Percentiles rank a stretch among this genome's conserved stretches.
Evolutionary conservation across 495 filamentous ascomycete genomes (phyloP).

Genomic region (Patellaria atrata): DNA sequence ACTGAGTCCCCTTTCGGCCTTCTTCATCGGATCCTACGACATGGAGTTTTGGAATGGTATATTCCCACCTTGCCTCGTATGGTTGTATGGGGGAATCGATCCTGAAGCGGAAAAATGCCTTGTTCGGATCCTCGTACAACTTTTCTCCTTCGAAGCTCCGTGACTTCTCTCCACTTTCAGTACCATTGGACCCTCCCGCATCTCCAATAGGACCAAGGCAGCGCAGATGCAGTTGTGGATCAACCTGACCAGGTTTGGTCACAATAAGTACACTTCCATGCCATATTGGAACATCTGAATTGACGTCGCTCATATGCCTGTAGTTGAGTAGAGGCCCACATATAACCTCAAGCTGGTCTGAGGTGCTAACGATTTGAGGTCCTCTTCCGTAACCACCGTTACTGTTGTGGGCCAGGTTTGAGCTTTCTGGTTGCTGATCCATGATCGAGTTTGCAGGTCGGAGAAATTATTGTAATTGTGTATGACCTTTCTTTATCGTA

Average conservation of each 20-base stretch:
- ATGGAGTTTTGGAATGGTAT: slow-evolving; percentile 36
- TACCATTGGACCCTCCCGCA: slow-evolving; percentile 1
- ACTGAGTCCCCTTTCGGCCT: slow-evolving; percentile 9
- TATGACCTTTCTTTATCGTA: too few relatives aligned
- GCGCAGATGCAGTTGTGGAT: slow-evolving; percentile 37
- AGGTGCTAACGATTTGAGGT: slow-evolving; percentile 19
- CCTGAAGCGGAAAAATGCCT: slow-evolving; percentile 72
- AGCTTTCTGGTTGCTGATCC: neutral
- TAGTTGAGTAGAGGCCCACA: slow-evolving; percentile 79
- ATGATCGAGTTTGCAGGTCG: neutral
- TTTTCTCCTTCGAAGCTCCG: slow-evolving; percentile 37
- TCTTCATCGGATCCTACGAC: slow-evolving; percentile 27
- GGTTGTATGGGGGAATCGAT: slow-evolving; percentile 43
- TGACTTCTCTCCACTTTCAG: slow-evolving; percentile 9
- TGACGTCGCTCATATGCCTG: slow-evolving; percentile 55
- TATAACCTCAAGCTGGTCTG: slow-evolving; percentile 41
- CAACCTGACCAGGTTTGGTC: slow-evolving; percentile 44
- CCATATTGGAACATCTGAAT: slow-evolving; percentile 41
- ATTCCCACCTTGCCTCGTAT: slow-evolving; percentile 45
- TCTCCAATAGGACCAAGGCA: slow-evolving; percentile 29
- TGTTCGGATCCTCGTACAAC: slow-evolving; percentile 63
- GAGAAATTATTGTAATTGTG: too few relatives aligned
- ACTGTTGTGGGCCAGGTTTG: slow-evolving; percentile 6
- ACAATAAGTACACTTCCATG: slow-evolving; percentile 74
- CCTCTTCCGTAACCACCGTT: slow-evolving; percentile 19